Base-by-base conservation (phyloP, 1,139 yeast species). In the Blastobotrys raffinosifermentans region DNA sequence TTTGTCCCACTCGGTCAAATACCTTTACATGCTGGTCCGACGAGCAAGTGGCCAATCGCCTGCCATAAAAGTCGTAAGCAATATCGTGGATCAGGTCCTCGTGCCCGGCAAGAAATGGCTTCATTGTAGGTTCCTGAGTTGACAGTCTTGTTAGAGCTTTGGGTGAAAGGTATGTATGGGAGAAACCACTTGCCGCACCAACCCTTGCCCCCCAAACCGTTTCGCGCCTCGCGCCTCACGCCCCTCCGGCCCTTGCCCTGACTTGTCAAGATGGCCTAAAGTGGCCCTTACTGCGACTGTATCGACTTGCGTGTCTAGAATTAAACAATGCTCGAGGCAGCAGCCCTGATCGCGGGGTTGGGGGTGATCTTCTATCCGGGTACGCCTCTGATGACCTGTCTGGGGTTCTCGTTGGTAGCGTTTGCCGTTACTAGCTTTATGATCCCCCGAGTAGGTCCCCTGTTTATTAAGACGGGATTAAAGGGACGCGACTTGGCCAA, bases 21-120 rank as follows among this genome's bases (percentile, higher is more conserved):
- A 89, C 89, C 54, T 85, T 85, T 46, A 89, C 75, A 54, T 84
- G 93, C 52, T 87, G 96, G 59, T 89, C 97, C 0, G 94, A 82
- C 6, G 95, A 84, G 41, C 93, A 87, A 0, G 96, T 87, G 6
- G 96, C 97, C 39, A 89, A 68, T 43, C 87, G 83, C 43, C 77
- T 77, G 2, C 97, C 97, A 54, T 89, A 89, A 59, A 80, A 87
- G 45, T 66, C 69, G 49, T 87, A 89, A 23, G 85, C 79, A 29
- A 86, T 75, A 53, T 87, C 96, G 53, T 87, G 94, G 36, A 89
- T 76, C 44, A 89, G 70, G 58, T 89, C 97, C 54, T 85, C 94
- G 60, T 89, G 96, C 17, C 94, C 93, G 0, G 96, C 82, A 19
- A 80, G 71, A 51, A 89, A 81, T 4, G 94, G 86, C 51, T 77